Base-by-base conservation (phyloP, 1,284 basidiomycete genomes). In the Rhodotorula sp. region DNA sequence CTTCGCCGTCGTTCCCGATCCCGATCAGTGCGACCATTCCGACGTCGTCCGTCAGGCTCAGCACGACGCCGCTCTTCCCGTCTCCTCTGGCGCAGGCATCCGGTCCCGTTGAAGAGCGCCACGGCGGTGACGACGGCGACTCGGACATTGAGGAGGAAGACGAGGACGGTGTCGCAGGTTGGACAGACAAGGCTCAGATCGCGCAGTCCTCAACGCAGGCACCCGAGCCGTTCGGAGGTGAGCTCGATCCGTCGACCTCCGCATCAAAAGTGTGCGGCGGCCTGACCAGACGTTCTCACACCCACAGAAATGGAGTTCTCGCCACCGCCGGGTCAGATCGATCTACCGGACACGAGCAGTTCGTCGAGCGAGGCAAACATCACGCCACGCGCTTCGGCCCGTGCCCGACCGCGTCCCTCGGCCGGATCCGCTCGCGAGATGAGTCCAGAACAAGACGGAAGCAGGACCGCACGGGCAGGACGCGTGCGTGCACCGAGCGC, bases 41-140 rank as follows among this genome's bases (percentile, higher is more conserved):
- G 18, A 58, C 72, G 15, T 62, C 68, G 6, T 71, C 70, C 21
- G 75, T 74, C 4, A 62, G 72, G 3, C 59, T 76, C 8, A 67
- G 67, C 34, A 76, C 75, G 6, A 76, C 75, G 1, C 75, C 75
- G 21, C 67, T 74, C 47, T 74, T 72, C 39, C 75, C 75, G 1
- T 76, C 75, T 0, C 75, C 75, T 20, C 64, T 76, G 20, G 72
- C 72, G 2, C 73, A 76, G 51, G 70, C 75, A 0, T 74, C 72
- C 0, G 75, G 72, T 0, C 75, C 75, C 0, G 72, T 70, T 20
- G 75, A 76, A 57, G 69, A 76, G 18, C 60, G 62, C 34, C 59
- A 49, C 31, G 67, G 67, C 48, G 70, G 72, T 18, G 75, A 74
- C 6, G 75, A 76, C 8, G 75, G 72, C 23, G 75, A 76, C 49